Evolutionary conservation across 2,329 filamentous ascomycete species (phyloP).

Genomic region (Colletotrichum theobromicola): DNA sequence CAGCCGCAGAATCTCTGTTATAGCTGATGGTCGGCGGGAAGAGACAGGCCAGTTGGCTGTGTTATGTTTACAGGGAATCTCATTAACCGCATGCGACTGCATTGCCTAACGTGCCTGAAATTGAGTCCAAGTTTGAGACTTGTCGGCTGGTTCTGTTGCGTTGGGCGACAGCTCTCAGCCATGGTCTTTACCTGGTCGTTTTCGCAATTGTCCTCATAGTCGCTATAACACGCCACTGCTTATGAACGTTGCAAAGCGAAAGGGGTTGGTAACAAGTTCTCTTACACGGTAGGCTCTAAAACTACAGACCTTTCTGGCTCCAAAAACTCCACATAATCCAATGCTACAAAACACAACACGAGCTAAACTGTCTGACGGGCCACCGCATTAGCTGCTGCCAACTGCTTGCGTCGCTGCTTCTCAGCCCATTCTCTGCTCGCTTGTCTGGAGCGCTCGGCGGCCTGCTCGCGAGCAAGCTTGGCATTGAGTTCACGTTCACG

Average conservation of each 20-base stretch:
- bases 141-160: not conserved
- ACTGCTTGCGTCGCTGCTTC: constrained; percentile 53
- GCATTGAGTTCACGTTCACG: constrained; percentile 59
- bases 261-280: not conserved
- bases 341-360: not conserved
- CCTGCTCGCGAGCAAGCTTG: constrained; percentile 61
- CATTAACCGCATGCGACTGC: not conserved
- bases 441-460: constrained; percentile 64
- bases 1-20: not conserved
- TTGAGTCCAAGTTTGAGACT: not conserved
- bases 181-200: not conserved
- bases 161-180: not conserved
- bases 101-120: not conserved
- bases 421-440: constrained; percentile 68
- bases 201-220: not conserved
- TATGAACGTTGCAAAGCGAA: not conserved
- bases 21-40: not conserved
- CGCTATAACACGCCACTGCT: not conserved
- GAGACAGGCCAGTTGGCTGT: not conserved
- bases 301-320: not conserved
- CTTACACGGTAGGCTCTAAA: not conserved
- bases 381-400: not conserved
- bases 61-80: not conserved
- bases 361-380: not conserved
- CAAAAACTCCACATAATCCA: not conserved